Percentiles rank a stretch among this genome's conserved stretches.
These are phyloP conservation scores for Eimeria sp. DNA, from an alignment of 169 alveolate species.

Conservation along the genomic window DNA sequence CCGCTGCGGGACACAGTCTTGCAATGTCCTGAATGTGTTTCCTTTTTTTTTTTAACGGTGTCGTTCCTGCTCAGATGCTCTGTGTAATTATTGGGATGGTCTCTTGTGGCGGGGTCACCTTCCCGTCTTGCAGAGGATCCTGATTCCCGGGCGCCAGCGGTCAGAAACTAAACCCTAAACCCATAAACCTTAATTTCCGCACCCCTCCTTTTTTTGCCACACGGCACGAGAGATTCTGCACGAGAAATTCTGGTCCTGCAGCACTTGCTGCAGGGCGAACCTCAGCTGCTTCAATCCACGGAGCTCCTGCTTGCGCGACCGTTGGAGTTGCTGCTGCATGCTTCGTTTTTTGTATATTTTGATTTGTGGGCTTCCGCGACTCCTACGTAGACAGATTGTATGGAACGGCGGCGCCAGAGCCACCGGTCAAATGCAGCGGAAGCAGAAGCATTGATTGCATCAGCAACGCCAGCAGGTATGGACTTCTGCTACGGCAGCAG, in stretches of 20 bases:
- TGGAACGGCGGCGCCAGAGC: background rate
- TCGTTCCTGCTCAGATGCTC: conserved; percentile 29
- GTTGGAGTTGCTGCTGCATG: conserved; percentile 8
- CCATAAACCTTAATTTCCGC: background rate
- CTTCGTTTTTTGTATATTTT: background rate
- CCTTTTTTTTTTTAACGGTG: background rate
- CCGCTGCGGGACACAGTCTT: background rate
- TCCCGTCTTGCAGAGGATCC: conserved; percentile 73
- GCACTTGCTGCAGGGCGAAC: conserved; percentile 36
- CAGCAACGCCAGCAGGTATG: background rate
- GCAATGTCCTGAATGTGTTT: background rate
- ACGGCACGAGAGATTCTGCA: background rate
- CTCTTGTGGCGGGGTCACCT: conserved; percentile 79
- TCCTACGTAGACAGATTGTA: conserved; percentile 2
- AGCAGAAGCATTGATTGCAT: background rate
- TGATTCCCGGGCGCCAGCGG: background rate
- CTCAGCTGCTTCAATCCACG: conserved; percentile 32
- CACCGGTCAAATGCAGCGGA: conserved; percentile 31
- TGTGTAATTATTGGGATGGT: conserved; percentile 71
- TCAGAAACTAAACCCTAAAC: background rate
- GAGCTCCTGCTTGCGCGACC: background rate
- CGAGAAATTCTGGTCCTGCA: background rate
- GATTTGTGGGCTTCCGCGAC: background rate
- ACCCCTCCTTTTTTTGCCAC: background rate
- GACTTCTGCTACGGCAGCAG: conserved; percentile 6